A percentile compares a stretch with the other conserved stretches of the same genome.
Evolutionary conservation across 345 rosid genomes (phyloP).

Genomic region (Linum trigynum): DNA sequence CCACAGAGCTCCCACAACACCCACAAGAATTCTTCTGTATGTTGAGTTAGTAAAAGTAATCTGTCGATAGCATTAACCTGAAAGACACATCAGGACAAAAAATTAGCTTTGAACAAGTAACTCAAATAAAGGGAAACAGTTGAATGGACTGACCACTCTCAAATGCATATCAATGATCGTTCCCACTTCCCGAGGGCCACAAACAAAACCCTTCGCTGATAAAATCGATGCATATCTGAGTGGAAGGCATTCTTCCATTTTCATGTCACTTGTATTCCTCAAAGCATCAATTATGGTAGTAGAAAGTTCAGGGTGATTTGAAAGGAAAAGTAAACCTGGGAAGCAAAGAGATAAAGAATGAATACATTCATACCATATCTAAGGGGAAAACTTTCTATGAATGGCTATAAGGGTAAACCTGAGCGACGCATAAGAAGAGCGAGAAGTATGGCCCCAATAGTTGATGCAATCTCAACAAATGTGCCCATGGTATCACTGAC

Average conservation of each 20-base stretch:
- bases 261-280: conserved; percentile 45
- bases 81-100: background rate
- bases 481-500: conserved; percentile 40
- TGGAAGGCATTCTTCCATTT: conserved; percentile 78
- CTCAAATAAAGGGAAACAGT: background rate
- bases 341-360: conserved; percentile 19
- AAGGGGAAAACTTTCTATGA: conserved; percentile 3
- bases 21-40: conserved; percentile 92
- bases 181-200: conserved; percentile 74
- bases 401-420: conserved; percentile 33
- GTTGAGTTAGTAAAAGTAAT: conserved; percentile 61
- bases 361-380: background rate
- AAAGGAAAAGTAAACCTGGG: conserved; percentile 74
- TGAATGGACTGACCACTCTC: conserved; percentile 70
- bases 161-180: conserved; percentile 78
- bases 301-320: conserved; percentile 66
- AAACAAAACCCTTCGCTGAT: conserved; percentile 81
- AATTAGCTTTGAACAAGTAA: conserved; percentile 8
- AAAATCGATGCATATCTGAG: conserved; percentile 77
- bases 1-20: conserved; percentile 95
- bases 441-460: conserved; percentile 68
- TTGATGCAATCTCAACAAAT: conserved; percentile 53
- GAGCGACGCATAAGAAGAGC: conserved; percentile 72
- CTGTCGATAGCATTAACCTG: conserved; percentile 85
- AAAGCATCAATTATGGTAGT: conserved; percentile 59